These are phyloP conservation scores for Hortiboletus flavorubellus DNA, from an alignment of 768 basidiomycete genomes.

Conservation along the genomic window DNA sequence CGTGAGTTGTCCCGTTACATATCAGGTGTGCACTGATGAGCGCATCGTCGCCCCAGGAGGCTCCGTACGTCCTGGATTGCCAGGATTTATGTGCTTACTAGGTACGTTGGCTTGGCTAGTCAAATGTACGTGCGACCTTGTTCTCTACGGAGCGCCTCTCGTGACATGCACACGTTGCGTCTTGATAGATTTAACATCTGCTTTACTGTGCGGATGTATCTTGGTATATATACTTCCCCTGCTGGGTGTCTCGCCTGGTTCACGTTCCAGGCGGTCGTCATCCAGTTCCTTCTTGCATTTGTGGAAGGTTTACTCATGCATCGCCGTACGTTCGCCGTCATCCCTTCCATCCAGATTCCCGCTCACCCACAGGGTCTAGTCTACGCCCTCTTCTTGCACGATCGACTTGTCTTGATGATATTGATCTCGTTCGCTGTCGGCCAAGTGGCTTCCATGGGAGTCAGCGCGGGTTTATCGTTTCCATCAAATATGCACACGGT, in stretches of 20 bases:
- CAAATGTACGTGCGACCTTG: conserved; percentile 16
- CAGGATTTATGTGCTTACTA: conserved; percentile 6
- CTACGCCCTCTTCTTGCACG: conserved; percentile 15
- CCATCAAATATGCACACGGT: conserved; percentile 7
- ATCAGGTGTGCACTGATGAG: background rate
- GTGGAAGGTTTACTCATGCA: conserved; percentile 16
- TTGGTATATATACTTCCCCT: conserved; percentile 3
- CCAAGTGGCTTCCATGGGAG: conserved; percentile 17
- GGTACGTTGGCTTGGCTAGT: conserved; percentile 15
- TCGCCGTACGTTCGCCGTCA: conserved; percentile 12
- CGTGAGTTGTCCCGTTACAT: conserved; percentile 11
- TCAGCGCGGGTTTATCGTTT: conserved; percentile 13
- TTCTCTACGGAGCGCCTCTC: background rate
- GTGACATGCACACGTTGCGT: background rate
- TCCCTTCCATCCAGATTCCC: background rate
- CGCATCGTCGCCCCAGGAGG: background rate
- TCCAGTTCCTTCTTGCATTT: conserved; percentile 14
- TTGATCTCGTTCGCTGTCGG: conserved; percentile 4
- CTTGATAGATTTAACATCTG: conserved; percentile 18
- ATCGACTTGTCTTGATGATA: conserved; percentile 4
- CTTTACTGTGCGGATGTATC: conserved; percentile 20
- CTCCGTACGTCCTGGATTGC: conserved; percentile 7
- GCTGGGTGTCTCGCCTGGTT: conserved; percentile 17
- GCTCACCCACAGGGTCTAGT: conserved; percentile 10
- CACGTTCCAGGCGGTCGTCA: conserved; percentile 9